phyloP scores from a whole-genome alignment of 2,329 filamentous ascomycete genomes.

The Phyllosticta capitalensis region DNA sequence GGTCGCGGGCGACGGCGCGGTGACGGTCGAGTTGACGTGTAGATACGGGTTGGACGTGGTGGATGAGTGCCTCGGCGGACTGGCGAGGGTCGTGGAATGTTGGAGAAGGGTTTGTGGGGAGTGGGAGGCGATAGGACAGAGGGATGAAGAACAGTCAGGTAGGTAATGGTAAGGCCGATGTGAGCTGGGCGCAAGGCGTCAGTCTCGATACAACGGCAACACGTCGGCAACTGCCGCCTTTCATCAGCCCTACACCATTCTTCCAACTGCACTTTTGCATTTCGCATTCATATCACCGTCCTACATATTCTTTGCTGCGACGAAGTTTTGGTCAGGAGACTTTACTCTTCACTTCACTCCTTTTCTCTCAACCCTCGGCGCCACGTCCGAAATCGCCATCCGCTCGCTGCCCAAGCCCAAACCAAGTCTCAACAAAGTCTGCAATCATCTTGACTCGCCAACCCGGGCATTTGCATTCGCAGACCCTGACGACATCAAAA shows the following conservation, averaged over 20 bases:
- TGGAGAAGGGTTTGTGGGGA: not conserved
- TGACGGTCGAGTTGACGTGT: not conserved
- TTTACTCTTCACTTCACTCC: not conserved
- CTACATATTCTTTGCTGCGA: too few species aligned
- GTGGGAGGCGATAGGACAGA: not conserved
- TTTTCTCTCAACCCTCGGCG: not conserved
- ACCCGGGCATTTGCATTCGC: too few species aligned
- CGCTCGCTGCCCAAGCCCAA: not conserved
- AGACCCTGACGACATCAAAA: not conserved
- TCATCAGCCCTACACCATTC: not conserved
- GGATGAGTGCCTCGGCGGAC: not conserved
- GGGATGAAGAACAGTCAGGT: not conserved
- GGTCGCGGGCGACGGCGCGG: not conserved
- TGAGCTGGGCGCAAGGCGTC: not conserved
- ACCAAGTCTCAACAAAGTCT: not conserved
- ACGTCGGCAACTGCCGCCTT: not conserved
- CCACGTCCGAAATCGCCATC: not conserved
- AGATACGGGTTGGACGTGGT: not conserved
- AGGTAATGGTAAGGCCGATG: not conserved
- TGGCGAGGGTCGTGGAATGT: not conserved
- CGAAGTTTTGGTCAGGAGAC: too few species aligned
- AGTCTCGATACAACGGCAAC: not conserved
- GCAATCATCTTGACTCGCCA: not conserved
- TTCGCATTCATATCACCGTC: too few species aligned
- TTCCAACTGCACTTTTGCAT: not conserved